Evolutionary conservation across 768 basidiomycete species (phyloP).

Genomic region (Trametes cingulata): DNA sequence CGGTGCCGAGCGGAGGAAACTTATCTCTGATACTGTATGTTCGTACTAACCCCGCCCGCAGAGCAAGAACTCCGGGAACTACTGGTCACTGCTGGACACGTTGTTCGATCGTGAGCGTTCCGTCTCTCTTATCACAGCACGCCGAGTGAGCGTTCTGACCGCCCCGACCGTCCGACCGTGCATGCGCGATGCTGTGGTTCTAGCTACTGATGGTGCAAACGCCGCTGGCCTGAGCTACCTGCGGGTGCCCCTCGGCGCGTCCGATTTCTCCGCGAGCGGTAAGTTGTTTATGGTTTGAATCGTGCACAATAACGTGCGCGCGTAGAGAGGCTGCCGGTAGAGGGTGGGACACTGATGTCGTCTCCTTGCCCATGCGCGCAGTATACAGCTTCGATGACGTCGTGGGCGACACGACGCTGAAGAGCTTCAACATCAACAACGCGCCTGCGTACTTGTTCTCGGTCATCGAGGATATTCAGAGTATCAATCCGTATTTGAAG

Average conservation of each 20-base stretch:
- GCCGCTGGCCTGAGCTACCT: conserved; percentile 69
- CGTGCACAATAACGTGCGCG: too few relatives aligned
- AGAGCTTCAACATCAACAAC: conserved; percentile 53
- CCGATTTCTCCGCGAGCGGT: conserved; percentile 68
- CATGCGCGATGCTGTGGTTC: neutral
- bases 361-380: conserved; percentile 24
- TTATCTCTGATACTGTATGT: neutral
- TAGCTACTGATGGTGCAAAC: conserved; percentile 56
- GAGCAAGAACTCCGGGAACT: conserved; percentile 54
- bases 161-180: too few relatives aligned
- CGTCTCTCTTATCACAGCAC: neutral
- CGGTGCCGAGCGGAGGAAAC: neutral
- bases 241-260: conserved; percentile 69
- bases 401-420: conserved; percentile 60
- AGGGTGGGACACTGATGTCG: neutral
- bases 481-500: conserved; percentile 52
- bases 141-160: neutral
- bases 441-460: conserved; percentile 65
- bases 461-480: conserved; percentile 62
- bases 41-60: conserved; percentile 30
- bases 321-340: too few relatives aligned
- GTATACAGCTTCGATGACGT: conserved; percentile 69
- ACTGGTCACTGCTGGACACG: conserved; percentile 56
- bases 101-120: conserved; percentile 49
- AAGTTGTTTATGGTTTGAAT: conserved; percentile 9